Base-by-base conservation (phyloP, 2,329 filamentous ascomycete genomes). In the Colletotrichum kahawae region DNA sequence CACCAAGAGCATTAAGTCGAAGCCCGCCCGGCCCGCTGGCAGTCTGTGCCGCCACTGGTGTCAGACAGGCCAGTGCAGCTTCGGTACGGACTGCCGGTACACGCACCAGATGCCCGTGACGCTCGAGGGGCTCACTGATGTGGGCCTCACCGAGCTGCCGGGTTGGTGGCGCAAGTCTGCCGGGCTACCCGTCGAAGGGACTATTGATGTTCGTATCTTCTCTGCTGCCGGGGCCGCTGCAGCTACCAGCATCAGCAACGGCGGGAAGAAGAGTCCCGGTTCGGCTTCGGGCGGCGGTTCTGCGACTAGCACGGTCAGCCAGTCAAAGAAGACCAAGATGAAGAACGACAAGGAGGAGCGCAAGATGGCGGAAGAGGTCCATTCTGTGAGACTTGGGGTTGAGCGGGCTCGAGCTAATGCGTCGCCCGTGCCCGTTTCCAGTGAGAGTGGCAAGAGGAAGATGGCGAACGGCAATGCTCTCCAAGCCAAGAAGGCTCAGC, bases 31-130 rank as follows among this genome's bases (percentile, higher is more conserved):
- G 29, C 69, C 70, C 21, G 38, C 59, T 60, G 70, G 56, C 77
- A 77, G 51, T 31, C 80, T 81, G 79, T 89, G 89, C 79, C 84
- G 85, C 14, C 82, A 87, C 79, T 91, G 88, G 88, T 89, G 88
- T 79, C 83, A 83, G 67, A 81, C 85, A 54, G 88, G 88, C 8
- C 83, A 80, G 14, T 91, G 89, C 80, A 85, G 82, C 77, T 89
- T 83, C 81, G 86, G 84, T 5, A 65, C 72, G 8, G 76, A 80
- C 10, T 91, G 89, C 80, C 82, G 83, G 5, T 87, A 84, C 79
- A 77, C 78, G 62, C 89, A 91, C 79, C 79, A 78, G 73, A 89
- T 90, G 88, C 89, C 89, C 5, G 78, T 78, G 74, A 87, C 85
- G 0, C 34, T 74, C 6, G 81, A 81, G 18, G 87, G 84, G 1